Conservation (phyloP, 176 grass and related monocot genomes). For the Oryza officinalis region DNA sequence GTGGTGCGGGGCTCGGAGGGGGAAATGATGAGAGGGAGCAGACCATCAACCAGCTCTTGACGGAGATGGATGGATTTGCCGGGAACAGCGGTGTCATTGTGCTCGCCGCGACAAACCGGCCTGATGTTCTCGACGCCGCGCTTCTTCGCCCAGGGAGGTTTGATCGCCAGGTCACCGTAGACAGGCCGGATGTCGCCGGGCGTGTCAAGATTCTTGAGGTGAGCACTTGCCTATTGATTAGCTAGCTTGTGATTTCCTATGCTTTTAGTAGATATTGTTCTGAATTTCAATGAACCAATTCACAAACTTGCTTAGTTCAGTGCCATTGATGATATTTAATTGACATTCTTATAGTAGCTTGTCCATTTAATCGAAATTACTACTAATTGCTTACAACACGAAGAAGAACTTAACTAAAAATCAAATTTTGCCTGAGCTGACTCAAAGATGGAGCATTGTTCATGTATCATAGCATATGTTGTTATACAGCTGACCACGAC, state of each 20-base stretch:
- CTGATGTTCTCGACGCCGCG: constrained; percentile 72
- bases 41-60: constrained; percentile 97
- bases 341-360: not conserved
- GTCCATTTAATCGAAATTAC: not conserved
- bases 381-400: not conserved
- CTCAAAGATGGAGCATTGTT: not conserved
- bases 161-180: constrained; percentile 92
- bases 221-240: not conserved
- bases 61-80: constrained; percentile 95
- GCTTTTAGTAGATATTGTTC: not conserved
- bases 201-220: constrained; percentile 95
- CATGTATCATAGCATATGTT: not conserved
- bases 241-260: not conserved
- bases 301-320: not conserved
- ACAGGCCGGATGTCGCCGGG: constrained; percentile 85
- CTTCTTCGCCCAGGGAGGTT: constrained; percentile 82
- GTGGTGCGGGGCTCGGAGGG: constrained; percentile 85
- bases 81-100: constrained; percentile 97
- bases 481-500: not conserved
- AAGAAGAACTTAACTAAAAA: not conserved
- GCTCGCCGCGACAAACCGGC: constrained; percentile 85
- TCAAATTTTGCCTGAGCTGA: not conserved
- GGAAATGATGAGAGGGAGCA: constrained; percentile 98
- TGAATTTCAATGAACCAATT: not conserved
- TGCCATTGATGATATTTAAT: not conserved